These are phyloP conservation scores for Podila clonocystis DNA, from an alignment of 192 early-diverging fungal genomes.

Conservation along the genomic window DNA sequence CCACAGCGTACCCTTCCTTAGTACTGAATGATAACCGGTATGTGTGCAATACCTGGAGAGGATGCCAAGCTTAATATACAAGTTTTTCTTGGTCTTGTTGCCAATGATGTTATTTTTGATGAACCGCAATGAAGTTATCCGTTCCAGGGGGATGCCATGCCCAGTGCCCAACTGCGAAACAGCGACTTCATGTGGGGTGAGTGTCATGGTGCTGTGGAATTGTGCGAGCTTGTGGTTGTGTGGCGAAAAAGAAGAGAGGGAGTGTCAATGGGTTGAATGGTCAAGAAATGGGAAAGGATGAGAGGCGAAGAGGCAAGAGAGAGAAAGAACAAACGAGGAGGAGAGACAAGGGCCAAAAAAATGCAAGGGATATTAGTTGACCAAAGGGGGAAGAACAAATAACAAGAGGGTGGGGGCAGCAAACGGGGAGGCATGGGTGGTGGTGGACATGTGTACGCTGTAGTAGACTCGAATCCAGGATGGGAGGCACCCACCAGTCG, in stretches of 20 bases:
- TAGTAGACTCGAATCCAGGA: no score
- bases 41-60: conserved; percentile 60
- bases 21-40: background rate
- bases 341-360: background rate
- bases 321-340: background rate
- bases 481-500: no score
- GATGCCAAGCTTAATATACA: conserved; percentile 72
- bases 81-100: conserved; percentile 81
- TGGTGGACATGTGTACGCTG: no score
- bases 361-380: background rate
- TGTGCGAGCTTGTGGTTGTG: background rate
- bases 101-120: conserved; percentile 90
- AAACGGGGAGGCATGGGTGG: background rate
- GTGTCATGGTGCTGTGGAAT: conserved; percentile 53
- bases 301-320: background rate
- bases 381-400: no score
- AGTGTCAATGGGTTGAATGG: background rate
- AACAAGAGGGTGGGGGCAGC: background rate
- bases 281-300: background rate
- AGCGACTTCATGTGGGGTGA: conserved; percentile 62
- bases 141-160: conserved; percentile 50
- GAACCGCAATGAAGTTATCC: conserved; percentile 67
- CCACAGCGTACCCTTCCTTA: no score
- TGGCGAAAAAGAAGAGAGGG: no score
- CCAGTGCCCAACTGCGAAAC: conserved; percentile 55